phyloP scores from a whole-genome alignment of 1,284 basidiomycete species.

The Microbotryum intermedium region DNA sequence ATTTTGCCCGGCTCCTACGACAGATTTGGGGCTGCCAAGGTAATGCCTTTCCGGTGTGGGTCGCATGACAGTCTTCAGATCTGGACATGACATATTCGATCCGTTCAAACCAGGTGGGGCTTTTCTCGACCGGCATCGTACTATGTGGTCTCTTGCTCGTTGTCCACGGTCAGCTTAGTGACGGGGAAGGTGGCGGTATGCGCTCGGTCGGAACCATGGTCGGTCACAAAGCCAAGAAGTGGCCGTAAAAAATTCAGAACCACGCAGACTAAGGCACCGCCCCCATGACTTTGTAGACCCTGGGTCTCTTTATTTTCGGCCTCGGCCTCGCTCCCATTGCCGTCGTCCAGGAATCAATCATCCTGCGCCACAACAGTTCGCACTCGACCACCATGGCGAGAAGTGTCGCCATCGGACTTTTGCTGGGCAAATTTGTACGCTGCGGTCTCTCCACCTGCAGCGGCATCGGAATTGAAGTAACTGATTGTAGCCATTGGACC shows the following conservation, averaged over 20 bases:
- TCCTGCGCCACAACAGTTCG: constrained; percentile 12
- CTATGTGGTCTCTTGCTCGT: constrained; percentile 17
- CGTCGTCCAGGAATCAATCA: constrained; percentile 24
- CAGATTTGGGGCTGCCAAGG: constrained; percentile 14
- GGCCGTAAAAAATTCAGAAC: background rate
- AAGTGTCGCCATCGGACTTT: constrained; percentile 11
- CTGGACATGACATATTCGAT: no score
- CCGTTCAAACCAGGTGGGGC: background rate
- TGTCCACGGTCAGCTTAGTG: background rate
- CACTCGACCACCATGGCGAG: constrained; percentile 8
- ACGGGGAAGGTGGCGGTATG: background rate
- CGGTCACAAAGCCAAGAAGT: background rate
- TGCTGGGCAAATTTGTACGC: constrained; percentile 15
- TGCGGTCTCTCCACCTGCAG: background rate
- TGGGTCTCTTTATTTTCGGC: constrained; percentile 16
- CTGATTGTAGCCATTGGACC: no score
- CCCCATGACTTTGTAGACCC: background rate
- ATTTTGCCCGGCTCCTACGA: background rate
- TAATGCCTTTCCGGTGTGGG: no score
- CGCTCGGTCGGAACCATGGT: background rate
- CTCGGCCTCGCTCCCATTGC: constrained; percentile 18
- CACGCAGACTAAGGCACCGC: background rate
- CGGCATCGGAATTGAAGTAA: background rate
- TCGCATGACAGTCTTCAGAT: no score
- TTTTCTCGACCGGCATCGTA: constrained; percentile 15